phyloP scores from a whole-genome alignment of 495 filamentous ascomycete species.

The Filosporella fistucella region DNA sequence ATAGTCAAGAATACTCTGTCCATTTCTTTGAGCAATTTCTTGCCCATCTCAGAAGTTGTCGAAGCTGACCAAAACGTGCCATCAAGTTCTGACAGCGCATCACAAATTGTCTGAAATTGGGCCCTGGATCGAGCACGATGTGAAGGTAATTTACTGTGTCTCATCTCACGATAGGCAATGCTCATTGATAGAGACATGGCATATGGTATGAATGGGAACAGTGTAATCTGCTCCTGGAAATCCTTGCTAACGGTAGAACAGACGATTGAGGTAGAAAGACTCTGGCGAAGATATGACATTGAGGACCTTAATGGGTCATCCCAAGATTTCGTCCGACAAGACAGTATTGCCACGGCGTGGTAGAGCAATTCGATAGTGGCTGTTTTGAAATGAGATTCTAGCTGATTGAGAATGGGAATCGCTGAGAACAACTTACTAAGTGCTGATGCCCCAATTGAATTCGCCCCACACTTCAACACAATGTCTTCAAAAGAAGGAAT shows the following conservation, averaged over 20 bases:
- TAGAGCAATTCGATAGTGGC: slow-evolving; percentile 66
- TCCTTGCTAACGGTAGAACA: slow-evolving; percentile 55
- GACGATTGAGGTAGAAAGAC: slow-evolving; percentile 60
- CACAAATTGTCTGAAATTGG: slow-evolving; percentile 54
- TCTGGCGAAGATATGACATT: slow-evolving; percentile 51
- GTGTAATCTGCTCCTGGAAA: slow-evolving; percentile 45
- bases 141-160: slow-evolving; percentile 59
- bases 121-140: slow-evolving; percentile 56
- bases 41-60: slow-evolving; percentile 54
- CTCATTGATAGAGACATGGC: slow-evolving; percentile 61
- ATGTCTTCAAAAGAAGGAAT: slow-evolving; percentile 67
- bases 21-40: slow-evolving; percentile 34
- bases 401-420: too few species aligned
- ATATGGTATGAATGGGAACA: slow-evolving; percentile 65
- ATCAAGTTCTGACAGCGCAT: slow-evolving; percentile 49
- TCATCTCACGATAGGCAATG: slow-evolving; percentile 67
- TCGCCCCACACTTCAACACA: slow-evolving; percentile 40
- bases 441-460: slow-evolving; percentile 31
- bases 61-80: slow-evolving; percentile 59
- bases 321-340: slow-evolving; percentile 41
- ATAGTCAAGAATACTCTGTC: slow-evolving; percentile 30
- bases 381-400: slow-evolving; percentile 23
- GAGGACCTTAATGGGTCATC: slow-evolving; percentile 49
- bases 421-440: slow-evolving; percentile 48
- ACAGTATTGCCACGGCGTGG: slow-evolving; percentile 63